Conservation (phyloP, 495 filamentous ascomycete genomes). For the Cercophora newfieldiana region DNA sequence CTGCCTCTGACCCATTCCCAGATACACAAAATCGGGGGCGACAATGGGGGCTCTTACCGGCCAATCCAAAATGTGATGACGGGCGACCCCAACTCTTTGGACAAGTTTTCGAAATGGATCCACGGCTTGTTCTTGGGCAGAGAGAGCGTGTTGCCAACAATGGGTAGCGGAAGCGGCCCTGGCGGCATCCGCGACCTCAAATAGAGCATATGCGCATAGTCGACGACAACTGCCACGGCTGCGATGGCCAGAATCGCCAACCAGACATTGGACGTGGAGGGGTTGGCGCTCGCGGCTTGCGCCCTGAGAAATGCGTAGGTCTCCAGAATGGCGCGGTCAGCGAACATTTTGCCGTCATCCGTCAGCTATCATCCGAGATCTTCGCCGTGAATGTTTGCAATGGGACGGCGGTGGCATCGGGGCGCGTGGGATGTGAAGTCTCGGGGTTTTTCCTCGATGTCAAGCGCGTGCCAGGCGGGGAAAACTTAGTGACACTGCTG, state of each 20-base stretch:
- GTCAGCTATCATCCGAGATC: neutral
- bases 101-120: conserved; percentile 63
- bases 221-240: conserved; percentile 36
- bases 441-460: no score
- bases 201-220: conserved; percentile 53
- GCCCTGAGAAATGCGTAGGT: conserved; percentile 24
- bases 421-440: no score
- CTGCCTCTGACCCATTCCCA: neutral
- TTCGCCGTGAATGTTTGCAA: neutral
- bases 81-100: conserved; percentile 53
- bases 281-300: conserved; percentile 20
- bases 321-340: conserved; percentile 20
- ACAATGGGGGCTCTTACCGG: conserved; percentile 40
- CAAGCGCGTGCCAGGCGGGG: no score
- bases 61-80: conserved; percentile 67
- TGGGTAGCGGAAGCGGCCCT: conserved; percentile 51
- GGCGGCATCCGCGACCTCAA: conserved; percentile 56
- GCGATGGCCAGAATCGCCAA: conserved; percentile 31
- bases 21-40: neutral
- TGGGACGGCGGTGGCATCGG: no score
- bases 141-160: conserved; percentile 58
- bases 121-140: conserved; percentile 63
- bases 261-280: conserved; percentile 20
- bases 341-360: conserved; percentile 25
- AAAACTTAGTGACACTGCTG: neutral